phyloP scores from a whole-genome alignment of 2,329 filamentous ascomycete species.

The Colletotrichum truncatum region DNA sequence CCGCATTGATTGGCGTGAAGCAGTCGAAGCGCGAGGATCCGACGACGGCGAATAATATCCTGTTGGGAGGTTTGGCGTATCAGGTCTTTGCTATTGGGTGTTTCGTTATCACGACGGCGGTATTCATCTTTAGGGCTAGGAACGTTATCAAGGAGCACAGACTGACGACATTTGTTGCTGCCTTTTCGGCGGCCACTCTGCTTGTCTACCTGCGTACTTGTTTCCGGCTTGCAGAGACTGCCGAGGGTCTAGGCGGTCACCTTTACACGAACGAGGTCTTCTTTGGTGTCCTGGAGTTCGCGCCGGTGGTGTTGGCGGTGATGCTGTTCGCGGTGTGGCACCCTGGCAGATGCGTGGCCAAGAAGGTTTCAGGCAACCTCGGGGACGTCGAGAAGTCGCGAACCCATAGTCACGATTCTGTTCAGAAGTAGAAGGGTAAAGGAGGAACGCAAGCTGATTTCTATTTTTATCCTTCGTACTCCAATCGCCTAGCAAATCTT shows the following conservation, averaged over 20 bases:
- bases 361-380: not conserved
- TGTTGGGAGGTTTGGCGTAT: slow-evolving; percentile 63
- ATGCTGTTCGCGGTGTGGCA: slow-evolving; percentile 54
- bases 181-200: slow-evolving; percentile 54
- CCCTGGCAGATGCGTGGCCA: slow-evolving; percentile 47
- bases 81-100: slow-evolving; percentile 61
- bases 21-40: slow-evolving; percentile 59
- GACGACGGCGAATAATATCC: slow-evolving; percentile 61
- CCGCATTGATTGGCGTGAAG: slow-evolving; percentile 60
- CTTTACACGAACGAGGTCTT: slow-evolving; percentile 60
- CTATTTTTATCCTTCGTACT: not conserved
- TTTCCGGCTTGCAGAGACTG: slow-evolving; percentile 64
- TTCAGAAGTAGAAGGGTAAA: not conserved
- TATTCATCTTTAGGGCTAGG: slow-evolving; percentile 50
- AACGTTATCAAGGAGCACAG: slow-evolving; percentile 38
- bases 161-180: slow-evolving; percentile 49
- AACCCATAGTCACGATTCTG: not conserved
- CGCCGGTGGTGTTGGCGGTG: slow-evolving; percentile 60
- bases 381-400: not conserved
- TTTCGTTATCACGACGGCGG: slow-evolving; percentile 53
- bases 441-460: not conserved
- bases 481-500: not conserved
- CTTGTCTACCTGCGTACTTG: slow-evolving; percentile 61
- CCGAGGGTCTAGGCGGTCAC: slow-evolving; percentile 54
- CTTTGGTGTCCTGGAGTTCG: slow-evolving; percentile 64